phyloP scores from a whole-genome alignment of 208 protist species.

The Acanthamoeba healyi region DNA sequence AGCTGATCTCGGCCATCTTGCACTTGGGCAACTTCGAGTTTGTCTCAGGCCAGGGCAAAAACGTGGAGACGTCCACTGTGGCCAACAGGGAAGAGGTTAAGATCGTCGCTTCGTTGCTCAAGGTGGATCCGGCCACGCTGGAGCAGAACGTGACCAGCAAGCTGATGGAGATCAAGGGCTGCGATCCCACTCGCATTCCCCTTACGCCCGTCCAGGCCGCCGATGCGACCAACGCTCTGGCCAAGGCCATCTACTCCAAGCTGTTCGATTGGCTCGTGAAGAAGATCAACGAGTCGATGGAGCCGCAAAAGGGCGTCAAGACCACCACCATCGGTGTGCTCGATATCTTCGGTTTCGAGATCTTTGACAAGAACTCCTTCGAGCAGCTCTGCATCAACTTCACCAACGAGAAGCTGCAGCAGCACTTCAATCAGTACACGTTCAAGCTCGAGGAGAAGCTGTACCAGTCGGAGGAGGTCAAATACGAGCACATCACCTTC shows the following conservation, averaged over 20 bases:
- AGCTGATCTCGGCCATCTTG: constrained; percentile 71
- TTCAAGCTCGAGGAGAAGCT: constrained; percentile 86
- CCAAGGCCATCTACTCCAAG: constrained; percentile 86
- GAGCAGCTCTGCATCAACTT: constrained; percentile 93
- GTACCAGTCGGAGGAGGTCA: constrained; percentile 77
- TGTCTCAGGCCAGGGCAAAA: neutral
- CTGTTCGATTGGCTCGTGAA: constrained; percentile 89
- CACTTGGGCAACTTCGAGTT: constrained; percentile 18
- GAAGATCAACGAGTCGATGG: constrained; percentile 84
- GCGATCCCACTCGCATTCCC: constrained; percentile 46
- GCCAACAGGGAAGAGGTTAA: constrained; percentile 35
- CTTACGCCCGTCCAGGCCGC: constrained; percentile 51
- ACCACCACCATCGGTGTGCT: constrained; percentile 76
- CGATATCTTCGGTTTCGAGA: constrained; percentile 90
- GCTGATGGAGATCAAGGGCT: constrained; percentile 71
- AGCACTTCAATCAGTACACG: constrained; percentile 89
- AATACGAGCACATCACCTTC: constrained; percentile 37
- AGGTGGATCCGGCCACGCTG: constrained; percentile 7
- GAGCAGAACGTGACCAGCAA: constrained; percentile 50
- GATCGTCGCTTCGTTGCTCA: constrained; percentile 9
- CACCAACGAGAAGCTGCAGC: constrained; percentile 88
- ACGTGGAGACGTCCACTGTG: constrained; percentile 22
- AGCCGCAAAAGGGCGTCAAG: constrained; percentile 46
- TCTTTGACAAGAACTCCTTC: constrained; percentile 91
- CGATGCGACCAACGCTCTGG: constrained; percentile 85